A percentile compares a stretch with the other conserved stretches of the same genome.
Conservation (phyloP, 306 rosid genomes). For the Argentina anserina region DNA sequence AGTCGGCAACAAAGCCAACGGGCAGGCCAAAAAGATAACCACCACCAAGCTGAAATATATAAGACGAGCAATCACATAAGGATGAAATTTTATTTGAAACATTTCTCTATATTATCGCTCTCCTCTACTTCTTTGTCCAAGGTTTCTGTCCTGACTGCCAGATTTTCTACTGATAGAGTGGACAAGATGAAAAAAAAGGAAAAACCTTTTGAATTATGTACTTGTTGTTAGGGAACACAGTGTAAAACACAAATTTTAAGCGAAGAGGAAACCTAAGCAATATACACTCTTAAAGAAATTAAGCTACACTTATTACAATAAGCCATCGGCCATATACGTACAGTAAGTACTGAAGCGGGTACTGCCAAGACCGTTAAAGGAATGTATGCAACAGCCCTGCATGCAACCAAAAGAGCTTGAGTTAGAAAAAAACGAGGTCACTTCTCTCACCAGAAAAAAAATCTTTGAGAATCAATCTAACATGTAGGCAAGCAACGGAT, state of each 20-base stretch:
- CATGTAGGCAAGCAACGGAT: background rate
- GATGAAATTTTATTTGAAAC: background rate
- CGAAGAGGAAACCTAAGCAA: background rate
- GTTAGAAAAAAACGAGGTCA: background rate
- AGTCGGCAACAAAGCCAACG: slow-evolving; percentile 73
- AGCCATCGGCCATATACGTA: slow-evolving; percentile 23
- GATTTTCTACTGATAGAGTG: background rate
- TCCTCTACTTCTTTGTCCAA: background rate
- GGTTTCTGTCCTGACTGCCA: background rate
- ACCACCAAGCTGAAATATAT: slow-evolving; percentile 73
- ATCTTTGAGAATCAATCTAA: background rate
- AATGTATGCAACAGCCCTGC: slow-evolving; percentile 78
- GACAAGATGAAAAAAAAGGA: background rate
- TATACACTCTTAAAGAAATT: background rate
- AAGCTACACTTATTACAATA: background rate
- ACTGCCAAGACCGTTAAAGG: slow-evolving; percentile 88
- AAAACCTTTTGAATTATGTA: background rate
- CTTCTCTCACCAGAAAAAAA: slow-evolving; percentile 3
- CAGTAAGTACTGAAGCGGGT: slow-evolving; percentile 88
- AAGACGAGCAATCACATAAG: slow-evolving; percentile 10
- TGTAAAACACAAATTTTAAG: background rate
- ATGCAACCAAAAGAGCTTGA: slow-evolving; percentile 15
- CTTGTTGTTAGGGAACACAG: background rate
- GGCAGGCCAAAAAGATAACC: slow-evolving; percentile 93
- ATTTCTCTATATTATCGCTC: background rate